Conservation (phyloP, 495 filamentous ascomycete species). For the Hyphodiscus hymeniophilus region DNA sequence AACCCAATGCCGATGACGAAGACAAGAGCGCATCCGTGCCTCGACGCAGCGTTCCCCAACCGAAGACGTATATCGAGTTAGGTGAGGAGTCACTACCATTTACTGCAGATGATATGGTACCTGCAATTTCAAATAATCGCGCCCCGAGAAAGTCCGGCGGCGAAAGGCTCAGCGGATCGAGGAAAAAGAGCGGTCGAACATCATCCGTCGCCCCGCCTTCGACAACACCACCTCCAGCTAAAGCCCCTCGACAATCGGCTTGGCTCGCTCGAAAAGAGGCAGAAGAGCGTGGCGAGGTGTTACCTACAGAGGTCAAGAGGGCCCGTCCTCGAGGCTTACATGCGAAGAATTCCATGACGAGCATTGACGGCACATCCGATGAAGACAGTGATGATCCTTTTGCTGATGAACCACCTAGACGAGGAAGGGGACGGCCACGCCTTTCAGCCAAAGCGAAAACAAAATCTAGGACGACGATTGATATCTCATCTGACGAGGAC, state of each 20-base stretch:
- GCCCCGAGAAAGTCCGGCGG: not conserved
- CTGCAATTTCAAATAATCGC: too few species aligned
- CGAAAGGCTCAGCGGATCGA: not conserved
- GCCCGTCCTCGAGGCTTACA: not conserved
- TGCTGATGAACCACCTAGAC: not conserved
- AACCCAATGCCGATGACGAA: not conserved
- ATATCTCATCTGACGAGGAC: slow-evolving; percentile 10
- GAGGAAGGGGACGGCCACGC: not conserved
- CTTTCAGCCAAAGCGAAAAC: not conserved
- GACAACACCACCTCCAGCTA: slow-evolving; percentile 3
- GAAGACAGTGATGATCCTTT: not conserved
- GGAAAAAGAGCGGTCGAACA: slow-evolving; percentile 5
- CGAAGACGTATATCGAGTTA: slow-evolving; percentile 15
- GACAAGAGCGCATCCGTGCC: not conserved
- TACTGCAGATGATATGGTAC: slow-evolving; percentile 12
- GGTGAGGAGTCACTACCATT: slow-evolving; percentile 18
- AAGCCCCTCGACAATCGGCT: slow-evolving; percentile 13
- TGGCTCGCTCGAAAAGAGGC: slow-evolving; percentile 19
- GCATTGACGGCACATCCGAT: not conserved
- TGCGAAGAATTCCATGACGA: not conserved
- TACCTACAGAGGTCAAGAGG: slow-evolving; percentile 4
- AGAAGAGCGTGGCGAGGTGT: not conserved
- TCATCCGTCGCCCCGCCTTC: not conserved
- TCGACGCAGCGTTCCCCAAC: slow-evolving; percentile 11
- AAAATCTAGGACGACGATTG: not conserved